Evolutionary conservation across 768 basidiomycete genomes (phyloP), one percentile per base, ranked within the genome.

Genomic region (Suillus placidus): DNA sequence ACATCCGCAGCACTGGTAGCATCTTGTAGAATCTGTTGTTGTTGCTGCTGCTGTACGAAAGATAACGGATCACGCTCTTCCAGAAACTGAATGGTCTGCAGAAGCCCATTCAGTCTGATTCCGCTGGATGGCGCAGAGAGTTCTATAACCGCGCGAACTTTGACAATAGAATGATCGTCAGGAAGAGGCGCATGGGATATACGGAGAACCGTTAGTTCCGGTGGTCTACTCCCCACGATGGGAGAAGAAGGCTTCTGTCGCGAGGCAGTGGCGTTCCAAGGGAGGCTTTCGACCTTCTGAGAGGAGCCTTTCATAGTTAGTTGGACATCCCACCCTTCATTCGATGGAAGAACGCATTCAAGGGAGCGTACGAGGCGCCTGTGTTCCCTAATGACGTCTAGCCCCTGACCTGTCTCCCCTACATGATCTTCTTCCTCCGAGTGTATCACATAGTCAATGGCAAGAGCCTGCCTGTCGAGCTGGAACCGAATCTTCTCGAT

Each of bases 321-420:
- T 70, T 90, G 93, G 1, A 95, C 85, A 70, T 95, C 94, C 95
- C 93, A 98, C 34, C 93, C 91, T 67, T 91, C 88, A 20, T 82
- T 78, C 2, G 86, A 82, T 4, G 93, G 92, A 38, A 98, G 76
- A n/a, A 88, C 79, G 71, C 90, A 92, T 79, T 97, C 93, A 55
- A 96, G 82, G 2, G 91, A 87, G 45, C 94, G 84, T 23, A 88
- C 88, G 20, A 94, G 80, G 51, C 92, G 83, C 63, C 85, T 82
- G 63, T 86, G 84, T 72, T 93, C 94, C 52, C 88, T 86, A 20
- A 93, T 76, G 63, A 90, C 90, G 51, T 91, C 88, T 65, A 91
- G 76, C 61, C 84, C 87, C 35, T 85, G 78, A 47, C 74, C 72
- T 34, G 68, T 70, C 47, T 73, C 81, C 10, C 76, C 65, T 18